A percentile compares a stretch with the other conserved stretches of the same genome.
Conservation (phyloP, 2,329 filamentous ascomycete species). For the Penicillium sp. region DNA sequence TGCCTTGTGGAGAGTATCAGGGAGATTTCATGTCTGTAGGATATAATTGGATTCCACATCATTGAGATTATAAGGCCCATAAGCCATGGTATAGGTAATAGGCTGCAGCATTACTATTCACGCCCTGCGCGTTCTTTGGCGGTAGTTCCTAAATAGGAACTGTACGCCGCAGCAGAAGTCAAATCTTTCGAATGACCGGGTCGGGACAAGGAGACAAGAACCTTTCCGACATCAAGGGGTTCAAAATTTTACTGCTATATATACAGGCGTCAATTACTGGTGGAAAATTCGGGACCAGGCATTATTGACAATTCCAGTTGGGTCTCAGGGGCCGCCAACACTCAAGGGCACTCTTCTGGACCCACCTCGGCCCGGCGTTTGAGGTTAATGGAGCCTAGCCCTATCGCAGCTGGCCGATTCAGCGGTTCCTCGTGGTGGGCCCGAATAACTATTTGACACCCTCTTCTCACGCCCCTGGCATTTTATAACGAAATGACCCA, state of each 20-base stretch:
- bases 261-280: neutral
- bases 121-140: neutral
- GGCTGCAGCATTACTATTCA: neutral
- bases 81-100: too few species aligned
- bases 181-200: neutral
- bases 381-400: neutral
- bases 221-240: neutral
- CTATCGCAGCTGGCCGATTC: neutral
- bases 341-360: neutral
- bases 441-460: neutral
- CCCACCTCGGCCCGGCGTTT: neutral
- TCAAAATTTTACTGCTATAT: neutral
- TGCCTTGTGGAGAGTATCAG: neutral
- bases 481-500: neutral
- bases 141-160: neutral
- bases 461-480: neutral
- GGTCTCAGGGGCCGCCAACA: neutral
- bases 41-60: too few species aligned
- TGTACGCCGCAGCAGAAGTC: neutral
- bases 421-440: neutral
- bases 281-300: neutral
- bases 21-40: neutral
- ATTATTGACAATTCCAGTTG: neutral
- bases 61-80: too few species aligned
- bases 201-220: neutral